A percentile compares a stretch with the other conserved stretches of the same genome.
phyloP scores from a whole-genome alignment of 2,329 filamentous ascomycete genomes.

The Mariannaea sp. region DNA sequence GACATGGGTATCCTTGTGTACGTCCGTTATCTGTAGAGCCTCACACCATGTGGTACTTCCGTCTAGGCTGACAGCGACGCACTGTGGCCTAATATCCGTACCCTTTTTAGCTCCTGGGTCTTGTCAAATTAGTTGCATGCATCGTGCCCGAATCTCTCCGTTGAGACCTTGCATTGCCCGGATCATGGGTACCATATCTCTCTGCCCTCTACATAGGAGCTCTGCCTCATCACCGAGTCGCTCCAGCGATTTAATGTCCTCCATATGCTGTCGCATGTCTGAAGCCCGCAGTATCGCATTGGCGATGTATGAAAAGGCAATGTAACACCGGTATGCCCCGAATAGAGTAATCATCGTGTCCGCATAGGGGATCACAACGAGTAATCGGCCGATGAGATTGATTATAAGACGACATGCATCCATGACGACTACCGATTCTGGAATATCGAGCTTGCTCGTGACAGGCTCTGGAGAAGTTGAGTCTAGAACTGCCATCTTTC shows the following conservation, averaged over 20 bases:
- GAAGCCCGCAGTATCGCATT: slow-evolving; percentile 30
- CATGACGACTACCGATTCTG: slow-evolving; percentile 37
- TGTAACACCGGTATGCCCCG: slow-evolving; percentile 37
- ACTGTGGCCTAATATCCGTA: no score
- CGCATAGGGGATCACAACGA: slow-evolving; percentile 31
- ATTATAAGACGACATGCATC: slow-evolving; percentile 34
- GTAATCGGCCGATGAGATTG: slow-evolving; percentile 23
- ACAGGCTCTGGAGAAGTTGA: slow-evolving; percentile 36
- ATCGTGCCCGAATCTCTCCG: slow-evolving; percentile 30
- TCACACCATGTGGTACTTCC: no score
- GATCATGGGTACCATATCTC: slow-evolving; percentile 36
- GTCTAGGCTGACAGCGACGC: no score
- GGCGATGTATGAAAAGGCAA: slow-evolving; percentile 37
- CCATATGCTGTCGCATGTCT: slow-evolving; percentile 20
- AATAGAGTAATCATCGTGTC: slow-evolving; percentile 34
- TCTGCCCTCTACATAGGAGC: slow-evolving; percentile 28
- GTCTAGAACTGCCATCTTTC: slow-evolving; percentile 38
- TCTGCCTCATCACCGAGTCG: slow-evolving; percentile 23
- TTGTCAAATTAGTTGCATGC: background rate
- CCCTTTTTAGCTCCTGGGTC: background rate
- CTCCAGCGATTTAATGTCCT: slow-evolving; percentile 32
- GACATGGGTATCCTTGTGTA: no score
- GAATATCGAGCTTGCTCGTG: slow-evolving; percentile 37
- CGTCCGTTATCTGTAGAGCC: no score
- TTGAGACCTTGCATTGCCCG: slow-evolving; percentile 36